phyloP scores from a whole-genome alignment of 23 red algal species.

The Gracilaria domingensis region DNA sequence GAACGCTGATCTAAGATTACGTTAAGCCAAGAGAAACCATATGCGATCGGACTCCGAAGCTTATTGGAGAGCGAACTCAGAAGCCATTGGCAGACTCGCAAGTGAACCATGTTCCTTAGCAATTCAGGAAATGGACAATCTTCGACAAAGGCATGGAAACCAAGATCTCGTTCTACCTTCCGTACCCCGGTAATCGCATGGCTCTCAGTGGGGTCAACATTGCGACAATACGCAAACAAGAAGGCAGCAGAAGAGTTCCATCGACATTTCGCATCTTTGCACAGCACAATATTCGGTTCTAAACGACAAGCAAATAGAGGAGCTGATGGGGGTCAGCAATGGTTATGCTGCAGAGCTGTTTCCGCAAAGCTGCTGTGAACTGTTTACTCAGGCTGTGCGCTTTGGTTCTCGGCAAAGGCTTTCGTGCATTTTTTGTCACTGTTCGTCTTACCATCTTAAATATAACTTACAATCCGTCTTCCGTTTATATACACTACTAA shows the following conservation, averaged over 20 bases:
- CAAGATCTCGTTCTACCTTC: constrained; percentile 27
- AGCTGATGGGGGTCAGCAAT: constrained; percentile 6
- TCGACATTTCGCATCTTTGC: constrained; percentile 2
- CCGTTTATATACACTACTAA: constrained; percentile 2
- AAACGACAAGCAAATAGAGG: constrained; percentile 28
- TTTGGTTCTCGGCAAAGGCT: constrained; percentile 91
- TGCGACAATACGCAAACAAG: constrained; percentile 72
- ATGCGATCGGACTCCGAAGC: constrained; percentile 2
- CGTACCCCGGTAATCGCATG: constrained; percentile 68
- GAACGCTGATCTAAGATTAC: constrained; percentile 1
- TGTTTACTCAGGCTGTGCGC: constrained; percentile 89
- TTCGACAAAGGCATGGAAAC: constrained; percentile 80
- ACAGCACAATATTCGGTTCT: constrained; percentile 7
- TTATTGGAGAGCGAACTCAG: constrained; percentile 62
- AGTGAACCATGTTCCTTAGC: constrained; percentile 63
- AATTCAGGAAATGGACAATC: constrained; percentile 86
- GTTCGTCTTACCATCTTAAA: constrained; percentile 77
- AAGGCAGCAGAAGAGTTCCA: constrained; percentile 11
- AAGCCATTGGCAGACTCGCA: constrained; percentile 77
- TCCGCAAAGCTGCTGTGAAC: constrained; percentile 79
- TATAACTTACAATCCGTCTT: constrained; percentile 37
- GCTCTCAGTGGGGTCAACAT: constrained; percentile 88
- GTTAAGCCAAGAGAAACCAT: not conserved
- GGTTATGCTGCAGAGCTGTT: constrained; percentile 19
- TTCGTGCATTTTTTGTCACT: constrained; percentile 70